These are phyloP conservation scores for Stagonosporopsis rhizophila DNA, from an alignment of 2,329 filamentous ascomycete genomes.

Conservation along the genomic window DNA sequence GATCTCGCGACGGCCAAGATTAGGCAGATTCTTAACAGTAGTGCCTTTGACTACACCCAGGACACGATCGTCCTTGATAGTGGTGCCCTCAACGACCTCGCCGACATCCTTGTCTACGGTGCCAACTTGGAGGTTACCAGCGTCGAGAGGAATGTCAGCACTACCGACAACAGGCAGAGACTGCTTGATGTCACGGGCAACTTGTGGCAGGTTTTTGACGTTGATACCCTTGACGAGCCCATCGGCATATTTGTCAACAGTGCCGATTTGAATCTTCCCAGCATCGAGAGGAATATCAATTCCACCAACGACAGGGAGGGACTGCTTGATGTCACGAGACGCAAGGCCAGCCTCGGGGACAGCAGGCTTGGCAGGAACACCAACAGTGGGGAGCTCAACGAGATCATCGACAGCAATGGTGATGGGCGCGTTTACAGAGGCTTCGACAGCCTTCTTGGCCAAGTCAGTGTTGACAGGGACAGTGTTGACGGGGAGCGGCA, in stretches of 20 bases:
- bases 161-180: neutral
- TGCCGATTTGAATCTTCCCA: slow-evolving; percentile 4
- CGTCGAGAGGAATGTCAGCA: slow-evolving; percentile 2
- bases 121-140: neutral
- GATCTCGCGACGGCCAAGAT: slow-evolving; percentile 1
- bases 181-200: slow-evolving; percentile 6
- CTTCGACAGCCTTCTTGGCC: neutral
- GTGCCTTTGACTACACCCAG: neutral
- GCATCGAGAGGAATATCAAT: slow-evolving; percentile 2
- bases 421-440: neutral
- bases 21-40: slow-evolving; percentile 3
- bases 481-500: neutral
- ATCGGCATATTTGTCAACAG: slow-evolving; percentile 3
- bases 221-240: neutral
- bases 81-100: neutral
- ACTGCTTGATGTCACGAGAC: slow-evolving; percentile 8
- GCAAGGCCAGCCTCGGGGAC: neutral
- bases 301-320: slow-evolving; percentile 6
- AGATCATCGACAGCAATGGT: neutral
- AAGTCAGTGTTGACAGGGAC: neutral
- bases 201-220: neutral
- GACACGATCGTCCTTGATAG: neutral
- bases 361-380: neutral
- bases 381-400: neutral
- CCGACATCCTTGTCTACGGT: slow-evolving; percentile 4